phyloP scores from a whole-genome alignment of 1,284 basidiomycete species.

The Ganoderma multipileum region DNA sequence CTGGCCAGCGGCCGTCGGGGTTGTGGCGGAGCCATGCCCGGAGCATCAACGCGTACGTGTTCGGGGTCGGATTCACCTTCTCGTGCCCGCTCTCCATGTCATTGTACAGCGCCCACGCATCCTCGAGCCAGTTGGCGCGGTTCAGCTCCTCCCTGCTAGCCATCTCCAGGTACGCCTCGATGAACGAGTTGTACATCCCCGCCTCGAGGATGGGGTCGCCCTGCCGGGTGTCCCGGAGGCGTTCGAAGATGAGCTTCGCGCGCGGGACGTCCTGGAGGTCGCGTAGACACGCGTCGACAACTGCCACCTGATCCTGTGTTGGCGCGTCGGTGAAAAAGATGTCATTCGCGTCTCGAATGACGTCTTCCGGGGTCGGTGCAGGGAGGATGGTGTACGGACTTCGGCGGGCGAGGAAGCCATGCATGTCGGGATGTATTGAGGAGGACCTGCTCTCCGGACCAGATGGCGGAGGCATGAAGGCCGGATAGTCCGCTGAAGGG shows the following conservation, averaged over 20 bases:
- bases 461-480: slow-evolving; percentile 43
- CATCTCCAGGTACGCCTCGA: slow-evolving; percentile 70
- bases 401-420: slow-evolving; percentile 55
- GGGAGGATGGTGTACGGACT: slow-evolving; percentile 65
- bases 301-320: slow-evolving; percentile 71
- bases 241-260: slow-evolving; percentile 71
- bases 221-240: slow-evolving; percentile 48
- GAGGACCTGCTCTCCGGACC: slow-evolving; percentile 4
- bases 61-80: slow-evolving; percentile 55
- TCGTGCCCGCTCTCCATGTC: slow-evolving; percentile 59
- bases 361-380: slow-evolving; percentile 61
- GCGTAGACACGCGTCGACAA: slow-evolving; percentile 83
- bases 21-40: slow-evolving; percentile 57
- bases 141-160: slow-evolving; percentile 53
- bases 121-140: slow-evolving; percentile 60
- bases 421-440: slow-evolving; percentile 41
- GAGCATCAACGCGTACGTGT: slow-evolving; percentile 75
- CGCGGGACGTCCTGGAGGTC: slow-evolving; percentile 75
- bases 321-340: slow-evolving; percentile 69
- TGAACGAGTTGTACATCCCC: slow-evolving; percentile 59
- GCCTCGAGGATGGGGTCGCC: slow-evolving; percentile 47
- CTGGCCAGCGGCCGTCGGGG: slow-evolving; percentile 41
- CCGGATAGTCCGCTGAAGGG: slow-evolving; percentile 46
- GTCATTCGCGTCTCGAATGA: slow-evolving; percentile 48
- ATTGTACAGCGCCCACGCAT: slow-evolving; percentile 64